These are phyloP conservation scores for Talaromyces sp. DNA, from an alignment of 2,329 filamentous ascomycete genomes.

Conservation along the genomic window DNA sequence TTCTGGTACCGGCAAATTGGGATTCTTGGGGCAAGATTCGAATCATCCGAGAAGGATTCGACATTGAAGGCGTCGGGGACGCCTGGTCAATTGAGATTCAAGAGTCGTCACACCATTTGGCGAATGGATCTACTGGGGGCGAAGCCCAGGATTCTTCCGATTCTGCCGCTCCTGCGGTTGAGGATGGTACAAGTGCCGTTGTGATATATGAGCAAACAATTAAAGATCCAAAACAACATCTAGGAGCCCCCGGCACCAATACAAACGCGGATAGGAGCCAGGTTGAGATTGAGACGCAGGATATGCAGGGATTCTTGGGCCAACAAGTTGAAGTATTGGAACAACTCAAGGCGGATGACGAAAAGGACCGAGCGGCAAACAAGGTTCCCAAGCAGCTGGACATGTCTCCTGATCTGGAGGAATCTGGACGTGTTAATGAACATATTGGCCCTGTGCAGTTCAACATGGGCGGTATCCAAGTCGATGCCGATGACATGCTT, in stretches of 20 bases:
- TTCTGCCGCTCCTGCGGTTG: constrained; percentile 14
- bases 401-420: constrained; percentile 29
- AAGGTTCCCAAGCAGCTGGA: constrained; percentile 28
- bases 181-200: constrained; percentile 56
- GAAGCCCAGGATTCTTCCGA: constrained; percentile 21
- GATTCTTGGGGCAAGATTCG: constrained; percentile 98
- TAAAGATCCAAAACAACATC: constrained; percentile 64
- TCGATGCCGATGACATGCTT: constrained; percentile 90
- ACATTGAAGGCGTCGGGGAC: constrained; percentile 78
- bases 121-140: constrained; percentile 19
- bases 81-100: constrained; percentile 84
- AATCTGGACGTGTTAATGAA: constrained; percentile 53
- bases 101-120: constrained; percentile 26
- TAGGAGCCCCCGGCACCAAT: constrained; percentile 49
- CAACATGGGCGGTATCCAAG: constrained; percentile 96
- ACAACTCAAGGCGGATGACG: constrained; percentile 52
- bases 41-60: constrained; percentile 83
- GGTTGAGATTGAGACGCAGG: constrained; percentile 60
- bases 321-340: constrained; percentile 74
- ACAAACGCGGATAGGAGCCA: constrained; percentile 35
- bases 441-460: constrained; percentile 94
- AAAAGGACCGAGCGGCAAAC: constrained; percentile 34
- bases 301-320: constrained; percentile 72
- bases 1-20: constrained; percentile 93
- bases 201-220: constrained; percentile 74